Evolutionary conservation across 1,284 basidiomycete species (phyloP).

Genomic region (Irpex sp.): DNA sequence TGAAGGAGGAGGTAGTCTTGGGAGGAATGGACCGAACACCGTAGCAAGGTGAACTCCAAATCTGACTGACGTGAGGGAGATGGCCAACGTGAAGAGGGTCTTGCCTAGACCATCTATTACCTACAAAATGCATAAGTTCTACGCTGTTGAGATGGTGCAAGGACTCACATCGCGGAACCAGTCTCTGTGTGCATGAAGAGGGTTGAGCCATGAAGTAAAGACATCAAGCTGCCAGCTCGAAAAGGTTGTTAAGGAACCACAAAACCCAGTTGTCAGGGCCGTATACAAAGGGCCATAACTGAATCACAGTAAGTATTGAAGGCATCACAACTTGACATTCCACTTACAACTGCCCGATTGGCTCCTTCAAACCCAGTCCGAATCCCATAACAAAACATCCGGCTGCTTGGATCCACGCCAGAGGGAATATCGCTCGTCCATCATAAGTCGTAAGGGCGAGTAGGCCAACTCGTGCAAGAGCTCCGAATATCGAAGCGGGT

Average conservation of each 20-base stretch:
- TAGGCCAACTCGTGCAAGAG: conserved; percentile 74
- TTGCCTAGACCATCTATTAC: conserved; percentile 85
- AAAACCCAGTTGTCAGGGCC: conserved; percentile 90
- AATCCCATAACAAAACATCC: conserved; percentile 95
- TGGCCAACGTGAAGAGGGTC: conserved; percentile 72
- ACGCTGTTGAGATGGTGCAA: conserved; percentile 1
- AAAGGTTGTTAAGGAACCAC: conserved; percentile 95
- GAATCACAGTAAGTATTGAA: background rate
- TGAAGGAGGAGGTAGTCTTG: conserved; percentile 16
- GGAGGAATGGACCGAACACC: conserved; percentile 37
- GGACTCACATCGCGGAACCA: conserved; percentile 77
- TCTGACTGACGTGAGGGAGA: conserved; percentile 63
- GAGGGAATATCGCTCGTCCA: conserved; percentile 75
- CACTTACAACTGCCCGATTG: conserved; percentile 75
- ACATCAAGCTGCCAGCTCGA: conserved; percentile 92
- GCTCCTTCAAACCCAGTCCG: conserved; percentile 62
- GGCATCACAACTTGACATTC: background rate
- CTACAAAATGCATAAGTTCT: conserved; percentile 36
- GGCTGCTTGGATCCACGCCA: conserved; percentile 85
- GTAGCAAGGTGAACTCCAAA: conserved; percentile 58
- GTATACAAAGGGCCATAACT: conserved; percentile 89
- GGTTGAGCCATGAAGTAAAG: conserved; percentile 85
- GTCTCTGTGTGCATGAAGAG: conserved; percentile 49
- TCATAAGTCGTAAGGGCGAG: conserved; percentile 68
- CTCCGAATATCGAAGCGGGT: conserved; percentile 76